These are phyloP conservation scores for Geotrichum candidum DNA, from an alignment of 1,139 yeast species.

Conservation along the genomic window DNA sequence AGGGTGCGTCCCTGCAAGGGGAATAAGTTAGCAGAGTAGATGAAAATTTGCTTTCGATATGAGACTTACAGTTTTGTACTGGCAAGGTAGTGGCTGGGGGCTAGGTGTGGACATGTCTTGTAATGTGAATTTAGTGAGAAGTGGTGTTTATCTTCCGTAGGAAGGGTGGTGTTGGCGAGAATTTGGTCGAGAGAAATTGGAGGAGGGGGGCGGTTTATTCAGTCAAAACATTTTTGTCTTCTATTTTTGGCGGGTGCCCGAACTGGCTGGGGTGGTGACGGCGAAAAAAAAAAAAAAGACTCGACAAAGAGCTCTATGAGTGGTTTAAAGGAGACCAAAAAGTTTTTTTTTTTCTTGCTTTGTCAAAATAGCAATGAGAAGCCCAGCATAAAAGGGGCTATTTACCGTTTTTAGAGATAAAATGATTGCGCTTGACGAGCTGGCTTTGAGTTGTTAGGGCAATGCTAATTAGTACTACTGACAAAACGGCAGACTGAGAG, in stretches of 20 bases:
- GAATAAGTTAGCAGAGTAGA: slow-evolving; percentile 27
- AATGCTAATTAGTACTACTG: too few species aligned
- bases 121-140: not conserved
- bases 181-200: not conserved
- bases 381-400: too few species aligned
- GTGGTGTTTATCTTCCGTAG: not conserved
- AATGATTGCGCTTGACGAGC: too few species aligned
- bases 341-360: too few species aligned
- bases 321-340: too few species aligned
- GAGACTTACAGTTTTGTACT: slow-evolving; percentile 25
- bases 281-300: not conserved
- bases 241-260: not conserved
- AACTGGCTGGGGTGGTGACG: not conserved
- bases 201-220: not conserved
- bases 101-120: not conserved
- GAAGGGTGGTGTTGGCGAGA: not conserved
- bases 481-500: too few species aligned
- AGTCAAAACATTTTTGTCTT: too few species aligned
- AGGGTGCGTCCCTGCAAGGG: slow-evolving; percentile 25
- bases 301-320: too few species aligned
- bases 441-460: too few species aligned
- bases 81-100: slow-evolving; percentile 29
- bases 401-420: too few species aligned
- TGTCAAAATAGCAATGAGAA: too few species aligned
- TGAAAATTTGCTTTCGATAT: not conserved